These are phyloP conservation scores for Lachancea sp. DNA, from an alignment of 805 yeast species.

Conservation along the genomic window DNA sequence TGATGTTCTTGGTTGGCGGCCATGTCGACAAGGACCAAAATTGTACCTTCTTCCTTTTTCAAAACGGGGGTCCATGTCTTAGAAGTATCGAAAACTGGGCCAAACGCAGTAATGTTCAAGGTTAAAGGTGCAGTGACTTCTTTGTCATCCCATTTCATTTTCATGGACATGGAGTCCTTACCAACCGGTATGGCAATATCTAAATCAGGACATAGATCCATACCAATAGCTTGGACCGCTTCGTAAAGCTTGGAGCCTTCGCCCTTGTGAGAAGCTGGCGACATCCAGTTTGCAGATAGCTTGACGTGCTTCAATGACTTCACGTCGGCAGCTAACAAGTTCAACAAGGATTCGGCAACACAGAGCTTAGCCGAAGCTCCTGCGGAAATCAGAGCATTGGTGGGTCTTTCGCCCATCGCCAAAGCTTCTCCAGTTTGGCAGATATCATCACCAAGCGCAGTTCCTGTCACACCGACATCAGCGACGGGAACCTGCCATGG, in stretches of 20 bases:
- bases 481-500: constrained; percentile 99
- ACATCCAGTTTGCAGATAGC: constrained; percentile 98
- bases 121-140: constrained; percentile 96
- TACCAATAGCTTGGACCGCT: constrained; percentile 94
- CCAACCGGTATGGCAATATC: constrained; percentile 96
- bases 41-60: constrained; percentile 44
- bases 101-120: constrained; percentile 84
- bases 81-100: constrained; percentile 76
- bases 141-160: constrained; percentile 91
- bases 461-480: constrained; percentile 93
- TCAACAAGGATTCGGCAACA: constrained; percentile 89
- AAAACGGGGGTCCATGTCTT: constrained; percentile 94
- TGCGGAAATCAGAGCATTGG: constrained; percentile 79
- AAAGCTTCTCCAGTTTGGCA: constrained; percentile 89
- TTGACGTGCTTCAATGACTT: constrained; percentile 67
- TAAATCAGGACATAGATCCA: constrained; percentile 88
- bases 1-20: constrained; percentile 42
- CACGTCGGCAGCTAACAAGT: constrained; percentile 84
- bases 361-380: constrained; percentile 91
- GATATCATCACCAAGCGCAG: constrained; percentile 72
- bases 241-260: constrained; percentile 93
- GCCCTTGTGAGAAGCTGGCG: constrained; percentile 90
- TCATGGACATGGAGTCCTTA: constrained; percentile 98
- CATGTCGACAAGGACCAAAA: constrained; percentile 74
- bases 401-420: constrained; percentile 96